These are phyloP conservation scores for Chaetoscypha palmicola DNA, from an alignment of 2,329 filamentous ascomycete genomes.

Conservation along the genomic window DNA sequence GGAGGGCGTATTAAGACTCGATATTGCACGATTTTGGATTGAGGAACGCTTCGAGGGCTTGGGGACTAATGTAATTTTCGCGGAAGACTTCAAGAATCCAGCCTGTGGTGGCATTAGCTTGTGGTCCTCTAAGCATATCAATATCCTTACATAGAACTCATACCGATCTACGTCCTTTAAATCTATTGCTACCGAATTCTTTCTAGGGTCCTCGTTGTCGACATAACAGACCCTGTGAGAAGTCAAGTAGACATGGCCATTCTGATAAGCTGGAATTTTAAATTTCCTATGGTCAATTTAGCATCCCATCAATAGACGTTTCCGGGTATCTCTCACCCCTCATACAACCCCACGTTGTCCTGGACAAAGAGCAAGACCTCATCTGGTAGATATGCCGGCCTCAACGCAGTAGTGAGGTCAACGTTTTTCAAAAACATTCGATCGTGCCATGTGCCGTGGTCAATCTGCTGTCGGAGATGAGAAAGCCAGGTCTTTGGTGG, in stretches of 20 bases:
- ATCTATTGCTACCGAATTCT: conserved; percentile 76
- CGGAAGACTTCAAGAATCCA: conserved; percentile 88
- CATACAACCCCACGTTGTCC: conserved; percentile 94
- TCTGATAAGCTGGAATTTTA: conserved; percentile 89
- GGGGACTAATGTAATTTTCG: conserved; percentile 84
- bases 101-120: conserved; percentile 46
- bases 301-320: too few relatives aligned
- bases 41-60: conserved; percentile 66
- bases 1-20: conserved; percentile 39
- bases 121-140: background rate
- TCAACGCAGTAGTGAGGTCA: conserved; percentile 91
- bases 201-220: conserved; percentile 77
- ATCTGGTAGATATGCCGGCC: conserved; percentile 86
- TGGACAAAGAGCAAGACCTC: conserved; percentile 95
- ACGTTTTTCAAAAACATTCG: conserved; percentile 97
- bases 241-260: conserved; percentile 93
- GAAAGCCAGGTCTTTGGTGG: too few relatives aligned
- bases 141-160: conserved; percentile 68
- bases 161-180: conserved; percentile 85
- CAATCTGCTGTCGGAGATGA: background rate
- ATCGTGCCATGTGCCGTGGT: conserved; percentile 40
- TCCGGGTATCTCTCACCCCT: conserved; percentile 92
- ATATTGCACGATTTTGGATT: conserved; percentile 46
- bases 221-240: conserved; percentile 95
- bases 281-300: conserved; percentile 87